Evolutionary conservation across 768 basidiomycete genomes (phyloP).

Genomic region (Termitomyces sp.): DNA sequence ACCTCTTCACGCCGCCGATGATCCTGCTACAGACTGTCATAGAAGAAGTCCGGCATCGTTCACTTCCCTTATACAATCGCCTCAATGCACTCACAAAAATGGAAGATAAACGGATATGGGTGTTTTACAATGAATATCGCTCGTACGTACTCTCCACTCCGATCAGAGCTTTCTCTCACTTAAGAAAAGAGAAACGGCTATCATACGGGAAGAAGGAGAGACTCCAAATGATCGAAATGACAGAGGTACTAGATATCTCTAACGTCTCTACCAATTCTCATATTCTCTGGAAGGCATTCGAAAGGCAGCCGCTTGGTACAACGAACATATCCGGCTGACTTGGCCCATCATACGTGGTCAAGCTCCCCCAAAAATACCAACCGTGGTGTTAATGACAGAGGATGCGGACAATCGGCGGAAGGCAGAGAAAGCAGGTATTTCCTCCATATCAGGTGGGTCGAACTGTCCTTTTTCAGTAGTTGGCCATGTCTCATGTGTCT

Average conservation of each 20-base stretch:
- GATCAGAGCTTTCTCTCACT: not conserved
- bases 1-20: slow-evolving; percentile 69
- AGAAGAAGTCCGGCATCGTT: slow-evolving; percentile 94
- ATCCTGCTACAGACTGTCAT: slow-evolving; percentile 93
- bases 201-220: slow-evolving; percentile 72
- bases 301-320: slow-evolving; percentile 85
- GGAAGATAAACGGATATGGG: slow-evolving; percentile 82
- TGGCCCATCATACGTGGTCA: slow-evolving; percentile 50
- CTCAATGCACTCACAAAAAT: slow-evolving; percentile 78
- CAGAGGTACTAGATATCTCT: slow-evolving; percentile 50
- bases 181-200: slow-evolving; percentile 68
- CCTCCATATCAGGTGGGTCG: slow-evolving; percentile 53
- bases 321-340: slow-evolving; percentile 55
- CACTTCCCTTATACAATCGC: slow-evolving; percentile 88
- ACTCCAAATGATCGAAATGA: slow-evolving; percentile 94
- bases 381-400: slow-evolving; percentile 81
- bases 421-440: slow-evolving; percentile 61
- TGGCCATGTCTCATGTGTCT: not conserved
- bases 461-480: not conserved
- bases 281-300: slow-evolving; percentile 67
- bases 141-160: slow-evolving; percentile 44
- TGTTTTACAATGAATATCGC: slow-evolving; percentile 84
- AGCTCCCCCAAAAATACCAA: slow-evolving; percentile 38
- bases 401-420: slow-evolving; percentile 80
- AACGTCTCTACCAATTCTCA: not conserved